A percentile compares a stretch with the other conserved stretches of the same genome.
phyloP scores from a whole-genome alignment of 2,329 filamentous ascomycete genomes.

The Pyrenochaeta sp. region DNA sequence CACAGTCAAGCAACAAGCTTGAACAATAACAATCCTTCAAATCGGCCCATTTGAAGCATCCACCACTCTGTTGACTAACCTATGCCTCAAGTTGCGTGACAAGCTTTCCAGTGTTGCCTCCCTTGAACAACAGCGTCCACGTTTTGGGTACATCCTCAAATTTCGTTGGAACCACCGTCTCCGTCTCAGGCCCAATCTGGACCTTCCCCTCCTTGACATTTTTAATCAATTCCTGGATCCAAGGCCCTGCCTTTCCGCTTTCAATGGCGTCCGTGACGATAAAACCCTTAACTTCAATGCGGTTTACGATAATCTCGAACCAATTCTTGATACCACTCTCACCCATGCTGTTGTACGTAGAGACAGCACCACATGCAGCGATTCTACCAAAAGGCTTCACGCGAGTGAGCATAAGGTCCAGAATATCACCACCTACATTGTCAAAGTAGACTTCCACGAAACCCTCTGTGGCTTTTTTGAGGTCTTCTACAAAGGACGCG shows the following conservation, averaged over 20 bases:
- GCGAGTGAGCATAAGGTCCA: conserved; percentile 57
- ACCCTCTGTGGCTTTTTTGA: conserved; percentile 58
- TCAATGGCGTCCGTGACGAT: conserved; percentile 53
- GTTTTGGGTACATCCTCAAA: conserved; percentile 61
- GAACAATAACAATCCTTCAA: too few species aligned
- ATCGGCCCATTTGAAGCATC: not conserved
- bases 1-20: too few species aligned
- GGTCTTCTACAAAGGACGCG: conserved; percentile 56
- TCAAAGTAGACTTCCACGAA: conserved; percentile 63
- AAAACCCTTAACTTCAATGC: conserved; percentile 55
- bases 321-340: conserved; percentile 52
- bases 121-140: conserved; percentile 59
- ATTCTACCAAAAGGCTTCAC: conserved; percentile 54
- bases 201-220: conserved; percentile 57
- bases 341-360: conserved; percentile 52
- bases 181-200: conserved; percentile 53
- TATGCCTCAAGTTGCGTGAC: conserved; percentile 47
- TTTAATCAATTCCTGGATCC: conserved; percentile 34
- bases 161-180: conserved; percentile 57
- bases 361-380: conserved; percentile 55
- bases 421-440: conserved; percentile 60
- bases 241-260: conserved; percentile 35
- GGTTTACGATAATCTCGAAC: conserved; percentile 54
- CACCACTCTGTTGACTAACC: not conserved
- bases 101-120: conserved; percentile 59